Evolutionary conservation across 306 rosid genomes (phyloP), one percentile per base, ranked within the genome.

Genomic region (Prunus armeniaca): DNA sequence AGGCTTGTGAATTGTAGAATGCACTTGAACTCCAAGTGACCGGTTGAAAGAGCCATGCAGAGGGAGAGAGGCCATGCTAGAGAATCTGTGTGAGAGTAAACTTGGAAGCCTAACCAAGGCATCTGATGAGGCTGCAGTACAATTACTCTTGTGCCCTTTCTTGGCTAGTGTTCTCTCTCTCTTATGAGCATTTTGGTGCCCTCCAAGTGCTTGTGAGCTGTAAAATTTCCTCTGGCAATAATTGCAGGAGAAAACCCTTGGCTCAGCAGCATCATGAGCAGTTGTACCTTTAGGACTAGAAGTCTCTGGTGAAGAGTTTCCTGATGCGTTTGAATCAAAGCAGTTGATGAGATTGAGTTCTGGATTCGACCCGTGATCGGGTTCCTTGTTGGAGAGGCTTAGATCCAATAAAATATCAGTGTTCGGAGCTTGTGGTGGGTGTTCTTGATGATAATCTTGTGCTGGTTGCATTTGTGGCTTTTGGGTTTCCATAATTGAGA

Each of bases 141-240:
- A 63, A 63, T 76, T 78, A 32, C 45, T 58, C 77, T 73, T 85
- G 62, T 77, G 86, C n/a, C 89, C 85, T 77, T 92, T 90, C 70
- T 91, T 94, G 0, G 88, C 94, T 4, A 94, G 75, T 15, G 86
- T 94, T 67, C 98, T 85, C 82, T 94, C 97, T n/a, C 98, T 79
- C 56, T 94, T 94, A 43, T 94, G 98, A 15, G 98, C 97, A 81
- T 94, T 94, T 69, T 94, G 98, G 84, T 94, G 98, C 6, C 98
- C 98, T 5, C 98, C 98, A 41, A 94, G 98, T 46, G 98, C 98
- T 76, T 91, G 98, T 3, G 98, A 94, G 32, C 97, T 91, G 79
- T 91, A 91, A 62, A 94, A 94, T 78, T 91, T 91, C 67, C 98
- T 88, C 51, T 89, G 93, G 81, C 98, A 94, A 77, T 91, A 94